A percentile compares a stretch with the other conserved stretches of the same genome.
phyloP scores from a whole-genome alignment of 352 stramenopile species.

The Albugo candida region DNA sequence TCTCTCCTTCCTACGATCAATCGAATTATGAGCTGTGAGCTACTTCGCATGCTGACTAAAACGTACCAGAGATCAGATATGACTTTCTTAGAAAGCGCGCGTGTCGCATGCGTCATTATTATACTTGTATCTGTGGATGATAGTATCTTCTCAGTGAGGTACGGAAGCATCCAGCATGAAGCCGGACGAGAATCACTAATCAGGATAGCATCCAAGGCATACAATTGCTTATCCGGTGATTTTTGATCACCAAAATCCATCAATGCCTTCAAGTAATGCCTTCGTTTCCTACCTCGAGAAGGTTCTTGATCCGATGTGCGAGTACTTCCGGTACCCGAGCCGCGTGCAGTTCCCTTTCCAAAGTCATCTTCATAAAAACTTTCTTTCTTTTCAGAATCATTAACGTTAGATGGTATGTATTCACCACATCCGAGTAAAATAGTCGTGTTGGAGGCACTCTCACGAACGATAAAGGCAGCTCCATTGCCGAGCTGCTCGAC shows the following conservation, averaged over 20 bases:
- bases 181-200: slow-evolving; percentile 50
- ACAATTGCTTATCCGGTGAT: slow-evolving; percentile 14
- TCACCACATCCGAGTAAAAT: slow-evolving; percentile 51
- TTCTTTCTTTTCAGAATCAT: slow-evolving; percentile 6
- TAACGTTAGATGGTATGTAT: slow-evolving; percentile 4
- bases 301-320: slow-evolving; percentile 1
- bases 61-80: no score
- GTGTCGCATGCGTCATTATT: slow-evolving; percentile 22
- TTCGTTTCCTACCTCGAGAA: neutral
- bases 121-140: slow-evolving; percentile 28
- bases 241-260: no score
- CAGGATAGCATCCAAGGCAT: slow-evolving; percentile 27
- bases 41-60: neutral
- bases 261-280: slow-evolving; percentile 37
- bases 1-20: slow-evolving; percentile 1
- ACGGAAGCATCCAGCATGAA: slow-evolving; percentile 53
- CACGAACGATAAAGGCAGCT: slow-evolving; percentile 42
- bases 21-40: neutral
- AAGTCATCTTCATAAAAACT: slow-evolving; percentile 17
- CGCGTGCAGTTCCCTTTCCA: slow-evolving; percentile 12
- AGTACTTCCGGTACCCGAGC: slow-evolving; percentile 5
- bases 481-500: slow-evolving; percentile 48
- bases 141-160: slow-evolving; percentile 32
- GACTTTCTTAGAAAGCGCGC: neutral
- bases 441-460: slow-evolving; percentile 22